Conservation (phyloP, 169 alveolate species). For the Besnoitia besnoiti region DNA sequence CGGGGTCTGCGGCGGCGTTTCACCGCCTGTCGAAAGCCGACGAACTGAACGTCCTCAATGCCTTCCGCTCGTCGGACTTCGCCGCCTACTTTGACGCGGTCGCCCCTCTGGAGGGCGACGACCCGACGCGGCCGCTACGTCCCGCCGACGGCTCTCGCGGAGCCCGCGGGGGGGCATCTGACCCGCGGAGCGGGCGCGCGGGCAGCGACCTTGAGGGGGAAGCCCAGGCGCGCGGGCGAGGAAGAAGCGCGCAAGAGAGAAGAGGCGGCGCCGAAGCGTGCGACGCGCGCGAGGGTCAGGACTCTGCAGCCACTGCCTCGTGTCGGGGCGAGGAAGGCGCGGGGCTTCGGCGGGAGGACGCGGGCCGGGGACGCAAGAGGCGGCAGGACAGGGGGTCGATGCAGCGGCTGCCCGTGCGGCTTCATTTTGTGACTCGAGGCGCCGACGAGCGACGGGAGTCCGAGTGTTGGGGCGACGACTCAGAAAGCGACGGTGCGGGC, state of each 20-base stretch:
- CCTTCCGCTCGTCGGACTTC: slow-evolving; percentile 1
- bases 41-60: slow-evolving; percentile 57
- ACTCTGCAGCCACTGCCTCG: too few species aligned
- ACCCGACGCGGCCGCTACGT: too few species aligned
- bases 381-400: neutral
- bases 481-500: neutral
- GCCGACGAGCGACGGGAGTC: neutral
- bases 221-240: too few species aligned
- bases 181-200: too few species aligned
- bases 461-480: neutral
- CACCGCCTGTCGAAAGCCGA: slow-evolving; percentile 60
- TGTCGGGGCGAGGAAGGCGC: too few species aligned
- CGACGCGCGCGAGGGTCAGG: too few species aligned
- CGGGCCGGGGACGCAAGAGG: too few species aligned
- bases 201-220: too few species aligned
- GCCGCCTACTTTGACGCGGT: neutral
- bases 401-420: neutral
- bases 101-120: neutral
- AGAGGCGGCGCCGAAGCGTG: too few species aligned
- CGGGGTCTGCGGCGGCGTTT: slow-evolving; percentile 64
- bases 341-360: too few species aligned
- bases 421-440: neutral
- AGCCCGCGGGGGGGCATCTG: neutral
- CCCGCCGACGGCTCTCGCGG: too few species aligned
- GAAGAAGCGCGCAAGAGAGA: neutral